These are phyloP conservation scores for Fusarium haematococcum DNA, from an alignment of 2,329 filamentous ascomycete species.

Conservation along the genomic window DNA sequence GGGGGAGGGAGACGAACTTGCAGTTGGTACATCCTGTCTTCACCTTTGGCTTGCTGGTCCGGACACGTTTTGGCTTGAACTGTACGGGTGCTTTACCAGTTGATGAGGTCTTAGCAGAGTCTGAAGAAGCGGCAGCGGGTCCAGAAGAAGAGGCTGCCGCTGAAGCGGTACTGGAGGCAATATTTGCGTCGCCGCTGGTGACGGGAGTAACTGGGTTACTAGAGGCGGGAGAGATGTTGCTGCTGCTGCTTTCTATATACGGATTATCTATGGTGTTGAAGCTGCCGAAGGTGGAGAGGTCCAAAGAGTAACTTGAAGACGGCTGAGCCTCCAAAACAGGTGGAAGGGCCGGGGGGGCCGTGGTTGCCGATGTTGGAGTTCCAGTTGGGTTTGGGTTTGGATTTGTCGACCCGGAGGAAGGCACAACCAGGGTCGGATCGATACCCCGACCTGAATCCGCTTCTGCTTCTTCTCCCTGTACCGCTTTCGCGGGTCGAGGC, in stretches of 20 bases:
- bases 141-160: slow-evolving; percentile 3
- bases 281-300: slow-evolving; percentile 2
- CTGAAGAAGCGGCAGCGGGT: slow-evolving; percentile 11
- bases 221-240: slow-evolving; percentile 33
- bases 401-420: slow-evolving; percentile 19
- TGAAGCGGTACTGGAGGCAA: slow-evolving; percentile 13
- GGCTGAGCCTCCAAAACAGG: slow-evolving; percentile 15
- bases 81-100: slow-evolving; percentile 5
- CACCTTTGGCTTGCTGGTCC: slow-evolving; percentile 70
- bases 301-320: slow-evolving; percentile 5
- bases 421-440: slow-evolving; percentile 3
- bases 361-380: slow-evolving; percentile 6
- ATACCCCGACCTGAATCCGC: slow-evolving; percentile 17
- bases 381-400: slow-evolving; percentile 1
- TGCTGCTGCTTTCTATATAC: slow-evolving; percentile 33
- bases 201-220: slow-evolving; percentile 30
- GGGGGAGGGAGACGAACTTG: slow-evolving; percentile 65
- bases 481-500: slow-evolving; percentile 30
- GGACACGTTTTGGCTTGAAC: slow-evolving; percentile 54
- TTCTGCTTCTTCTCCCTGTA: not conserved
- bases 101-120: slow-evolving; percentile 5
- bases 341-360: slow-evolving; percentile 13
- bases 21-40: slow-evolving; percentile 76
- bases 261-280: slow-evolving; percentile 23
- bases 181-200: slow-evolving; percentile 6